A percentile compares a stretch with the other conserved stretches of the same genome.
Conservation (phyloP, 768 basidiomycete species). For the Boletus coccyginus region DNA sequence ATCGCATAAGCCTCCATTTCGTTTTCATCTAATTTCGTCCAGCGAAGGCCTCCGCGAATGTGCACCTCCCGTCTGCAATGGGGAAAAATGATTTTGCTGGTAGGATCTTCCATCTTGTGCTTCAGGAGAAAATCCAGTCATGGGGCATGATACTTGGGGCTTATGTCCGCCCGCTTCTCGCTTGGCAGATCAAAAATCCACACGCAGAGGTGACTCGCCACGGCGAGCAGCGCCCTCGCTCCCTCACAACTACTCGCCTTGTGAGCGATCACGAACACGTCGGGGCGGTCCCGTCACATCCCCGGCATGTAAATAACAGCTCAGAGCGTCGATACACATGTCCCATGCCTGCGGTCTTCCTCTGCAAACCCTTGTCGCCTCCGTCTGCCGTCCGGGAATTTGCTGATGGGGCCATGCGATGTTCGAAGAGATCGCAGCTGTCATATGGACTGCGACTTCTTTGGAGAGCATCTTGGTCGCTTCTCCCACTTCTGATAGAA, state of each 20-base stretch:
- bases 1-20: too few species aligned
- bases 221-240: neutral
- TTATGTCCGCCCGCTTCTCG: too few species aligned
- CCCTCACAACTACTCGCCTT: neutral
- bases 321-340: neutral
- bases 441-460: neutral
- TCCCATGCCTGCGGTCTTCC: neutral
- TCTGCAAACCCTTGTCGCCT: neutral
- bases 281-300: neutral
- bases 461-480: neutral
- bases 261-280: neutral
- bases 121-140: too few species aligned
- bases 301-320: neutral
- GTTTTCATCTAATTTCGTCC: too few species aligned
- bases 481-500: neutral
- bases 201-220: too few species aligned
- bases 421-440: neutral
- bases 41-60: too few species aligned
- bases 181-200: too few species aligned
- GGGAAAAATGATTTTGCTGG: too few species aligned
- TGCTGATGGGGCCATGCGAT: neutral
- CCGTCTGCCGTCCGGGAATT: neutral
- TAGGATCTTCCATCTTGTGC: too few species aligned
- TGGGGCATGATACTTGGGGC: too few species aligned
- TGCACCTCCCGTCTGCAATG: too few species aligned